These are phyloP conservation scores for Coemansia sp. DNA, from an alignment of 192 early-diverging fungal species.

Conservation along the genomic window DNA sequence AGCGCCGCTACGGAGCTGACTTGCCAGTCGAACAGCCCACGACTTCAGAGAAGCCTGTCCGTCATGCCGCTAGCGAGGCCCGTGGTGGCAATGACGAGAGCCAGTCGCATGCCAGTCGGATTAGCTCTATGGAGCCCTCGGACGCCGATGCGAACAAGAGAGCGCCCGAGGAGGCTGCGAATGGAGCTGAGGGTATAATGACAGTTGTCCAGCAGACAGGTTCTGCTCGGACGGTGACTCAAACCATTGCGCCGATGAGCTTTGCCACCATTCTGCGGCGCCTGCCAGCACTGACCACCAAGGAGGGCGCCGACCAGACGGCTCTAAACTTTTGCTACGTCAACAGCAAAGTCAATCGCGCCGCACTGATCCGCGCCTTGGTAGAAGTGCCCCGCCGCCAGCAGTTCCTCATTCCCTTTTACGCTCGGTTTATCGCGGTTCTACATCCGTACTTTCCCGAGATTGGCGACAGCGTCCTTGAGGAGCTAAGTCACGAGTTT, in stretches of 20 bases:
- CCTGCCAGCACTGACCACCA: conserved; percentile 76
- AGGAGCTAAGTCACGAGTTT: conserved; percentile 53
- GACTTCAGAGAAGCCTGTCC: conserved; percentile 12
- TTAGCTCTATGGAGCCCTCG: neutral
- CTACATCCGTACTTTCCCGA: conserved; percentile 88
- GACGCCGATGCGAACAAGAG: conserved; percentile 11
- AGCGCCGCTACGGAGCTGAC: conserved; percentile 14
- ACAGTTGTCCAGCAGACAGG: conserved; percentile 34
- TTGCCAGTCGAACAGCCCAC: conserved; percentile 15
- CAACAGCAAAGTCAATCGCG: conserved; percentile 79
- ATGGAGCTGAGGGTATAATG: conserved; percentile 18
- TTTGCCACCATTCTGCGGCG: conserved; percentile 73
- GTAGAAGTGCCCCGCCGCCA: conserved; percentile 79
- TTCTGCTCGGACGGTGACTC: conserved; percentile 6
- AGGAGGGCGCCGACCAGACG: conserved; percentile 83
- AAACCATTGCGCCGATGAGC: conserved; percentile 39
- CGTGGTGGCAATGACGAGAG: neutral
- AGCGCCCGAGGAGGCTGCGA: conserved; percentile 12
- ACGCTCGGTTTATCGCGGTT: conserved; percentile 86
- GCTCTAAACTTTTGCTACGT: conserved; percentile 94
- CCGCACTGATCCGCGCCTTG: conserved; percentile 75
- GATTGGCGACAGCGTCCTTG: conserved; percentile 72
- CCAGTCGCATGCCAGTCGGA: neutral
- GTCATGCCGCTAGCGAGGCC: neutral
- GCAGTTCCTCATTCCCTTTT: conserved; percentile 87